Conservation (phyloP, 176 grass and related monocot genomes). For the Poa annua region DNA sequence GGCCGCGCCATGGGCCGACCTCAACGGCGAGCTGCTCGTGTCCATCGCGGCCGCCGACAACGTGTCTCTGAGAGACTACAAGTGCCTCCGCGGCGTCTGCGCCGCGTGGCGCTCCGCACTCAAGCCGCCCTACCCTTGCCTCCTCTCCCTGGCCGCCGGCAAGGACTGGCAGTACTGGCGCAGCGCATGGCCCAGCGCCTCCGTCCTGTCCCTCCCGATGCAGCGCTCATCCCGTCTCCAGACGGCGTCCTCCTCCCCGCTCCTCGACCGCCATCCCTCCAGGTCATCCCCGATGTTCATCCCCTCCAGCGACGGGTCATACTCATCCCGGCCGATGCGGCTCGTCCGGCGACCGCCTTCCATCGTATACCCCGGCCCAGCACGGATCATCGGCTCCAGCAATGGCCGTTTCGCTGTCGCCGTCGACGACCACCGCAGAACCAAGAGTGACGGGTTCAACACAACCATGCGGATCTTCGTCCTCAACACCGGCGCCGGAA, state of each 20-base stretch:
- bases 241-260: background rate
- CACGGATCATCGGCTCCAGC: constrained; percentile 10
- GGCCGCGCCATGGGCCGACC: background rate
- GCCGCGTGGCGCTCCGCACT: constrained; percentile 2
- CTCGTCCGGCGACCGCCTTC: too few relatives aligned
- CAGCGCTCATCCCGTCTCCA: background rate
- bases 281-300: too few relatives aligned
- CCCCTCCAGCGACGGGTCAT: too few relatives aligned
- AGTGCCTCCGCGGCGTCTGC: background rate
- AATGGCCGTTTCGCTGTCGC: constrained; percentile 2
- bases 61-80: background rate
- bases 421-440: background rate
- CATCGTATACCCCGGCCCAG: too few relatives aligned
- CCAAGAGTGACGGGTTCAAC: fast-evolving
- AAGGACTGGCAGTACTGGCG: too few relatives aligned
- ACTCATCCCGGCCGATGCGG: too few relatives aligned
- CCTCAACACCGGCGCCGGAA: background rate
- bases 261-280: background rate
- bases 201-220: background rate
- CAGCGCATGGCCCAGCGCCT: background rate
- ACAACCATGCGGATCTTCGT: background rate
- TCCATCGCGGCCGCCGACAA: background rate
- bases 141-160: background rate
- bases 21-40: background rate
- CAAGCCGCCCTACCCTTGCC: background rate